Base-by-base conservation (phyloP, 163 green algal species). In the Chloromonas sp. region DNA sequence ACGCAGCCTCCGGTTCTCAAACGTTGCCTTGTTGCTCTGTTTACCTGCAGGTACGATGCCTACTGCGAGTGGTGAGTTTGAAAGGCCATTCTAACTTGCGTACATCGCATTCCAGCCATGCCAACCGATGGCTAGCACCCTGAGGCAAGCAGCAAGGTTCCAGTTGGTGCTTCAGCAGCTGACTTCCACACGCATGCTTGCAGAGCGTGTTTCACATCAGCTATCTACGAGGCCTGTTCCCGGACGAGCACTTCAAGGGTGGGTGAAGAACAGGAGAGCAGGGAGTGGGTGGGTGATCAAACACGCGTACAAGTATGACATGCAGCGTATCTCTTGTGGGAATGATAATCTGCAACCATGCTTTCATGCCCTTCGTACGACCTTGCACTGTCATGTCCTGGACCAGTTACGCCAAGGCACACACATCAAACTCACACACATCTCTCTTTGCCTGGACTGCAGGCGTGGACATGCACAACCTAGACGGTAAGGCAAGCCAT, bases 201-300 rank as follows among this genome's bases (percentile, higher is more conserved):
- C 91, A 95, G 92, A 92, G 84, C 81, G 89, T 95, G 60, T 96
- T 91, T 86, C 94, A 98, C 85, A 92, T 98, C 66, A 92, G 86
- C 84, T 96, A 95, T 83, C 86, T 97, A 85, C 88, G 95, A 8
- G 94, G 94, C 59, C 87, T 97, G 5, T 96, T 98, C 80, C 93
- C 94, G 61, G 93, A 96, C 1, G 85, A 95, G 1, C 87, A 85
- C 62, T 98, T 95, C 87, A 92, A 90, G 61, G 85, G 36, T 36
- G 36, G 36, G 36, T 36, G 36, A 36, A 36, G 36, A 36, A 36
- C 36, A 36, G 36, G 36, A 36, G 36, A 36, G 36, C 36, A 36
- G 36, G 36, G 36, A 36, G 36, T 36, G 36, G 80, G 0, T 36
- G 36, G 36, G 36, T 36, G 36, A 36, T 36, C 36, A 36, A 36